A percentile compares a stretch with the other conserved stretches of the same genome.
Evolutionary conservation across 2,329 filamentous ascomycete species (phyloP).

Genomic region (Arthrobotrys pseudoclavata): DNA sequence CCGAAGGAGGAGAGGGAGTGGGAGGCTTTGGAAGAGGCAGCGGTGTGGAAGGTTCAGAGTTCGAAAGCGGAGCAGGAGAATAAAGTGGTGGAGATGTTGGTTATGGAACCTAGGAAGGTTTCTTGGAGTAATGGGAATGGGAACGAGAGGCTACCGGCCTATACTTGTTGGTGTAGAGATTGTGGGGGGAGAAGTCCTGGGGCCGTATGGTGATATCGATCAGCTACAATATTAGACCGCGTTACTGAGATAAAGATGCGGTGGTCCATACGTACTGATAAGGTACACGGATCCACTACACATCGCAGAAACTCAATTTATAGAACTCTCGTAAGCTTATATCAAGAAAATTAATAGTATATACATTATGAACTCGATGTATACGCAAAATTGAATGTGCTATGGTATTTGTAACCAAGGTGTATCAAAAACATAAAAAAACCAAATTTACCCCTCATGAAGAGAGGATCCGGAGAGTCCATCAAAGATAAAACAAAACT

Average conservation of each 20-base stretch:
- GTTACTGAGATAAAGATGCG: too few species aligned
- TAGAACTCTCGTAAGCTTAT: too few species aligned
- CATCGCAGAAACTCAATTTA: too few species aligned
- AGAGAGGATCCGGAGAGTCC: background rate
- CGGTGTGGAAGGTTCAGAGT: conserved; percentile 3
- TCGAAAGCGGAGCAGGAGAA: background rate
- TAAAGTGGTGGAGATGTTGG: conserved; percentile 12
- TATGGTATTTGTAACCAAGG: conserved; percentile 11
- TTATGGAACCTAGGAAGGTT: conserved; percentile 15
- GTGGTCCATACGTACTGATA: too few species aligned
- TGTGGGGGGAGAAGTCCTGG: conserved; percentile 2
- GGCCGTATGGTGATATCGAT: background rate
- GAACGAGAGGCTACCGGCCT: background rate
- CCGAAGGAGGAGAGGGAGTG: conserved; percentile 5
- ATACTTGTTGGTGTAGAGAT: conserved; percentile 19
- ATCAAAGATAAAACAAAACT: background rate
- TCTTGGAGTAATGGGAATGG: background rate
- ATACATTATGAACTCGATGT: conserved; percentile 10
- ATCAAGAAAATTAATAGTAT: background rate
- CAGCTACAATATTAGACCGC: background rate
- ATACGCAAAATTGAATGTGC: background rate
- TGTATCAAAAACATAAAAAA: background rate
- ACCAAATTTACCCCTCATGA: background rate
- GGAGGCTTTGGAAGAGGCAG: conserved; percentile 14
- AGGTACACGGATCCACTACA: too few species aligned